A percentile compares a stretch with the other conserved stretches of the same genome.
Conservation (phyloP, 1,139 yeast genomes). For the Spencermartinsiella ligniputridi region DNA sequence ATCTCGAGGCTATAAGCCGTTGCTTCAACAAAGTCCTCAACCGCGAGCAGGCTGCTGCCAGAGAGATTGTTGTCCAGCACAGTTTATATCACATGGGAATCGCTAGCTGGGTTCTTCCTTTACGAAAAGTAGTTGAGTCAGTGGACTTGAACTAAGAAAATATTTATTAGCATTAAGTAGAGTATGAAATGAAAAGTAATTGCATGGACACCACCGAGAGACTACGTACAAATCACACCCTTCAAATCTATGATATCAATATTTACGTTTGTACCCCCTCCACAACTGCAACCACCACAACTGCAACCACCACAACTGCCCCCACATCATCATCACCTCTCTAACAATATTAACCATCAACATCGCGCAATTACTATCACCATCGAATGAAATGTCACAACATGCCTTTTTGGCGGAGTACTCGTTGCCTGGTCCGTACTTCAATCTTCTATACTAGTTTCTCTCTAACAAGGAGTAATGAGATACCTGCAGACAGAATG, state of each 20-base stretch:
- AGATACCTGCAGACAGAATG: constrained; percentile 54
- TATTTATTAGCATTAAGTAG: too few relatives aligned
- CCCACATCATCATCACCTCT: too few relatives aligned
- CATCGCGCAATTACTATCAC: too few relatives aligned
- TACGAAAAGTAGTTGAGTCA: constrained; percentile 46
- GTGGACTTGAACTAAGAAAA: constrained; percentile 1
- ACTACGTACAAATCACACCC: too few relatives aligned
- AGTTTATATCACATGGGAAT: constrained; percentile 51
- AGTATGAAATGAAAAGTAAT: too few relatives aligned
- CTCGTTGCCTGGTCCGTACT: constrained; percentile 30
- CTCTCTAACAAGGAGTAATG: constrained; percentile 43
- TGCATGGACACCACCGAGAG: too few relatives aligned
- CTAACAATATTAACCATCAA: too few relatives aligned
- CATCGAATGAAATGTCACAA: constrained; percentile 1
- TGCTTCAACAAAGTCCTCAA: constrained; percentile 15
- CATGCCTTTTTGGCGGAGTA: constrained; percentile 25
- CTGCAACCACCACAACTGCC: too few relatives aligned
- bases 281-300: too few relatives aligned
- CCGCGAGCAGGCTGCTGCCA: constrained; percentile 21
- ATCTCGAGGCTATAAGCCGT: constrained; percentile 23
- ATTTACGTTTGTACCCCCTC: too few relatives aligned
- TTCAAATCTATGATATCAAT: too few relatives aligned
- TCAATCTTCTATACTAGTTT: not conserved
- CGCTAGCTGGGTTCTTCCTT: constrained; percentile 53
- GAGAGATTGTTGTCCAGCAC: constrained; percentile 38